These are phyloP conservation scores for Noccaea bulbosa DNA, from an alignment of 345 rosid species.

Conservation along the genomic window DNA sequence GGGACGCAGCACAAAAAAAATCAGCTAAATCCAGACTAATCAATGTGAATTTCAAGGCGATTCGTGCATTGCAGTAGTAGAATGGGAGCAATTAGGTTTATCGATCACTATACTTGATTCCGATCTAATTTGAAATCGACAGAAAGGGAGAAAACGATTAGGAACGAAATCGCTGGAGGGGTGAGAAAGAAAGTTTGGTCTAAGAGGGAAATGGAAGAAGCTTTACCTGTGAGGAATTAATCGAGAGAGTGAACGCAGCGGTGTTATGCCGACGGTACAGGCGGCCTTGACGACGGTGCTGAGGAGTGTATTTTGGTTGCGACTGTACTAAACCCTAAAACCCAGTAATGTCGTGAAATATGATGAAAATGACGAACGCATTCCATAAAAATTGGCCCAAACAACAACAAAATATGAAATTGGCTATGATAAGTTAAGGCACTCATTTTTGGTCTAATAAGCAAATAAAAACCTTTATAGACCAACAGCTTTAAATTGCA, in stretches of 20 bases:
- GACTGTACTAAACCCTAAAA: constrained; percentile 23
- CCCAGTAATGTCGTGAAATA: not conserved
- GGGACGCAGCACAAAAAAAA: not conserved
- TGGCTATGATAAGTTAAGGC: no score
- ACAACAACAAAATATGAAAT: no score
- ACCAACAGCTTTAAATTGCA: no score
- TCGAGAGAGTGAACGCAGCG: no score
- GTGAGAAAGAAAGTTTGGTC: constrained; percentile 9
- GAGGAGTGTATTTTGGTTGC: not conserved
- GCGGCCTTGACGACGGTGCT: constrained; percentile 33
- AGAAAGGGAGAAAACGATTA: not conserved
- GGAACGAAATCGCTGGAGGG: not conserved
- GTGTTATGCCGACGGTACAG: constrained; percentile 20
- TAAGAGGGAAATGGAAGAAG: not conserved
- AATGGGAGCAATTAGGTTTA: no score
- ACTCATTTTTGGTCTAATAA: no score
- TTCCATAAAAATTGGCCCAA: no score
- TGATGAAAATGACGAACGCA: not conserved
- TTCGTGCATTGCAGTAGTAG: not conserved
- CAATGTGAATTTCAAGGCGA: not conserved
- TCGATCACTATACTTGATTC: not conserved
- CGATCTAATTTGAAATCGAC: not conserved
- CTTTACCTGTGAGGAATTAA: constrained; percentile 18
- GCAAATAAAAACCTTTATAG: no score
- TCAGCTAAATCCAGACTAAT: not conserved